Evolutionary conservation across 345 rosid genomes (phyloP), one percentile per base, ranked within the genome.

Genomic region (Orychophragmus violaceus): DNA sequence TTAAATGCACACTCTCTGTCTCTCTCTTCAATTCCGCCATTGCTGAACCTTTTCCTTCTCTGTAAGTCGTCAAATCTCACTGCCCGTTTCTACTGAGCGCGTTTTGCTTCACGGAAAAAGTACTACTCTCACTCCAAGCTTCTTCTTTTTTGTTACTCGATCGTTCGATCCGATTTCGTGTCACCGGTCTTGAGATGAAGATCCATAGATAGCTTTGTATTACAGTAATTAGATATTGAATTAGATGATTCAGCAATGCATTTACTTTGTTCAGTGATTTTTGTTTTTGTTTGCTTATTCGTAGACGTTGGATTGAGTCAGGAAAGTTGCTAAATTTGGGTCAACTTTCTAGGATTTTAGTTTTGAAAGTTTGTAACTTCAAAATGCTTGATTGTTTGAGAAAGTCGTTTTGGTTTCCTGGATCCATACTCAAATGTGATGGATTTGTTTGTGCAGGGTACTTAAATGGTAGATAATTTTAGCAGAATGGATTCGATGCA

Each of bases 401-500:
- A 13, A 33, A 53, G 22, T 32, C 14, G 48, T 28, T 33, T 35
- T 21, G 52, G 27, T 48, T 48, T 42, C 11, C 9, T 41, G 54
- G 54, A 57, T 46, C 39, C 16, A 48, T 39, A 14, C 58, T 55
- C 64, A 27, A 13, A 33, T 33, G 59, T 48, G 52, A 45, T 1
- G 5, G 44, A 27, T 58, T 51, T 29, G 62, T 73, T 42, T 73
- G 55, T 73, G 67, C 66, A 65, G 66, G 23, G 63, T 5, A 29
- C 0, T 18, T 23, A 44, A 57, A 69, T 65, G 55, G 74, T 65
- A 58, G 48, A 58, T 30, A 44, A 55, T 35, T 28, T 74, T 7
- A 46, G 70, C n/a, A 62, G 64, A 65, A 86, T 84, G 90, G 96
- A 88, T 57, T 81, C 88, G 17, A 69, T 74, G 28, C 87, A 81